Evolutionary conservation across 371 early-diverging fungal species (phyloP).

Genomic region (Parasitella parasitica): DNA sequence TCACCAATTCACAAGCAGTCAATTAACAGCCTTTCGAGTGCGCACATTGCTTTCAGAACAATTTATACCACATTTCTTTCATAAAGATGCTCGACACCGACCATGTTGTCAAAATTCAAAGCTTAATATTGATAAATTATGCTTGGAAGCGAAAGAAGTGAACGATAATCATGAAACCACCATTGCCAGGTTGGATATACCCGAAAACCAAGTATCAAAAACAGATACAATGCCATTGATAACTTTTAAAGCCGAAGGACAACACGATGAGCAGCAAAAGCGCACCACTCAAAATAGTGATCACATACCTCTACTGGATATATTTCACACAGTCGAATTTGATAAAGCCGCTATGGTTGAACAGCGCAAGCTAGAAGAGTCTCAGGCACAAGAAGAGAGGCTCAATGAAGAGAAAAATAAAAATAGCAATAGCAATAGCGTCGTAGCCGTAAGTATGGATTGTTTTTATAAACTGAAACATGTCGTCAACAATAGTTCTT

Average conservation of each 20-base stretch:
- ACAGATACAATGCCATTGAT: background rate
- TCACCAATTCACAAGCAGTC: background rate
- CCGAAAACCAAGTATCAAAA: background rate
- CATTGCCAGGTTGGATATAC: background rate
- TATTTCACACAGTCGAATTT: conserved; percentile 78
- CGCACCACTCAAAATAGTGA: background rate
- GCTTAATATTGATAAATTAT: background rate
- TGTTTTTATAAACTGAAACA: too few species aligned
- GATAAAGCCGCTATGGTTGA: conserved; percentile 69
- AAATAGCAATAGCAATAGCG: background rate
- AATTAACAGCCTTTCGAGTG: conserved; percentile 55
- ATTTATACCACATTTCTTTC: conserved; percentile 50
- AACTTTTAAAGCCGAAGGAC: background rate
- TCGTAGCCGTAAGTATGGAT: background rate
- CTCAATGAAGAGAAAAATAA: conserved; percentile 30
- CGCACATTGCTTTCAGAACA: conserved; percentile 74
- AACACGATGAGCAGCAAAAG: conserved; percentile 4
- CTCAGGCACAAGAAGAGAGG: conserved; percentile 43
- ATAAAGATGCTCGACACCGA: conserved; percentile 14
- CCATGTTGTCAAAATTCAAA: conserved; percentile 26
- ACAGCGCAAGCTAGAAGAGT: conserved; percentile 46
- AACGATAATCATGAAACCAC: background rate
- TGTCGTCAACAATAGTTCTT: background rate
- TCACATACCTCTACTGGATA: conserved; percentile 58
- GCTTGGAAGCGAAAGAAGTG: background rate